Percentiles rank a stretch among this genome's conserved stretches.
Evolutionary conservation across 768 basidiomycete species (phyloP).

Genomic region (Lentinula sp.): DNA sequence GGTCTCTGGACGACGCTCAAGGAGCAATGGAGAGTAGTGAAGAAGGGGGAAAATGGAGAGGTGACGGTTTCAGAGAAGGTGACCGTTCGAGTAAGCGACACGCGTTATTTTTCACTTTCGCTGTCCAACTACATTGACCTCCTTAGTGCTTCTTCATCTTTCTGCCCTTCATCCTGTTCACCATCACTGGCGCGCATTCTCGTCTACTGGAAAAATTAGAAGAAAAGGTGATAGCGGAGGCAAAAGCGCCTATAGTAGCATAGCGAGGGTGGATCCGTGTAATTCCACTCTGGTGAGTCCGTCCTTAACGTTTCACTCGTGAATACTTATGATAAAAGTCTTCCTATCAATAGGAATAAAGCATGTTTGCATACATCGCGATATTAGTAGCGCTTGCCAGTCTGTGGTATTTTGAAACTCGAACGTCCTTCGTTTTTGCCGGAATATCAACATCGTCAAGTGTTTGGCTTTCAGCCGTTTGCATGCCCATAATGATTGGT

Average conservation of each 20-base stretch:
- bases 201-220: constrained; percentile 20
- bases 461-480: background rate
- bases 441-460: background rate
- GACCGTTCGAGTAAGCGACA: constrained; percentile 19
- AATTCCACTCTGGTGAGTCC: background rate
- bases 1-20: constrained; percentile 20
- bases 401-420: background rate
- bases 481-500: background rate
- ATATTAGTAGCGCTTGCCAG: background rate
- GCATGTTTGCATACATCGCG: background rate
- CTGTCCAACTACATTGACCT: background rate
- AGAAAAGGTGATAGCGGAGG: constrained; percentile 14
- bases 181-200: constrained; percentile 23
- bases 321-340: too few relatives aligned
- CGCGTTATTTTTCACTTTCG: background rate
- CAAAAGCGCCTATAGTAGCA: background rate
- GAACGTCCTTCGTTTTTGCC: background rate
- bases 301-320: background rate
- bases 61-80: constrained; percentile 21
- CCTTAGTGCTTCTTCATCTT: constrained; percentile 26
- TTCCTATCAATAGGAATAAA: too few relatives aligned
- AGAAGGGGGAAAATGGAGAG: constrained; percentile 7
- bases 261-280: background rate
- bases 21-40: constrained; percentile 12
- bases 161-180: constrained; percentile 26